A percentile compares a stretch with the other conserved stretches of the same genome.
Evolutionary conservation across 148 eudicot species (phyloP).

Genomic region (Pouteria glomerata): DNA sequence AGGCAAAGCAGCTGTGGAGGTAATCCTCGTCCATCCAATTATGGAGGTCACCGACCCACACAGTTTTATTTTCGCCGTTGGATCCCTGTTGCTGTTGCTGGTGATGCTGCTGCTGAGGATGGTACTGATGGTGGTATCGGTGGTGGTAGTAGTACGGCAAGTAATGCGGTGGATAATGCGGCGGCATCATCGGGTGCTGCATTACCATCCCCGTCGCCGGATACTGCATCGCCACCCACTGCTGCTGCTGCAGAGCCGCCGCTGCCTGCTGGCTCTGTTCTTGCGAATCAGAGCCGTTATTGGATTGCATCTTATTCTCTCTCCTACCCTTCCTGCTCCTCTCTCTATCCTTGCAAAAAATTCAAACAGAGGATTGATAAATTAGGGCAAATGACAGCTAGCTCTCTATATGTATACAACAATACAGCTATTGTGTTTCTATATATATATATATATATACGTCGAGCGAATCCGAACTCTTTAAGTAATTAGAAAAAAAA

Average conservation of each 20-base stretch:
- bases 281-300: slow-evolving; percentile 16
- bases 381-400: neutral
- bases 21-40: slow-evolving; percentile 99
- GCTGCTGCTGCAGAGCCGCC: slow-evolving; percentile 29
- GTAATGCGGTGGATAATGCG: slow-evolving; percentile 64
- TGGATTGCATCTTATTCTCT: slow-evolving; percentile 32
- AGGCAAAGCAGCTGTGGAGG: slow-evolving; percentile 66
- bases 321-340: neutral
- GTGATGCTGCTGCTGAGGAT: slow-evolving; percentile 23
- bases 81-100: no score
- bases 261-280: slow-evolving; percentile 9
- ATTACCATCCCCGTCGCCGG: slow-evolving; percentile 95
- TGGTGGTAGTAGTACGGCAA: slow-evolving; percentile 62
- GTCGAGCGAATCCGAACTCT: neutral
- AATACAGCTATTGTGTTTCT: neutral
- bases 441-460: neutral
- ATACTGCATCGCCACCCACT: slow-evolving; percentile 59
- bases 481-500: no score
- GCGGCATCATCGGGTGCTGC: slow-evolving; percentile 86
- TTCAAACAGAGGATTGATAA: neutral
- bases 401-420: neutral
- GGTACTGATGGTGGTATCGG: slow-evolving; percentile 24
- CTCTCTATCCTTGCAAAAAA: neutral
- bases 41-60: slow-evolving; percentile 92
- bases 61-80: slow-evolving; percentile 70